Percentiles rank a stretch among this genome's conserved stretches.
Conservation (phyloP, 768 basidiomycete species). For the Amanita fuliginea region DNA sequence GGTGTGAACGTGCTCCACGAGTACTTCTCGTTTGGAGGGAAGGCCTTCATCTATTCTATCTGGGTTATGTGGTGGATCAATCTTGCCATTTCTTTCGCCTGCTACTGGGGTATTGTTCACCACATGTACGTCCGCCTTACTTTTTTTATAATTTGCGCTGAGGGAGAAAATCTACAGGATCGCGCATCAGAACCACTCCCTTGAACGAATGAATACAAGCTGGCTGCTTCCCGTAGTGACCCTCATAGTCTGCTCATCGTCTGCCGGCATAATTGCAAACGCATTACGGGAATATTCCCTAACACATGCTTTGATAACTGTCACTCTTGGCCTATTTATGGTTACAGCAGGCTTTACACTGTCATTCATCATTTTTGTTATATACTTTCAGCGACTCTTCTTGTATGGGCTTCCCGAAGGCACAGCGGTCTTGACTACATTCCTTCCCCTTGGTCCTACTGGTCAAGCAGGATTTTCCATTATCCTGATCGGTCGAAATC, state of each 20-base stretch:
- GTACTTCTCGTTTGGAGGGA: slow-evolving; percentile 36
- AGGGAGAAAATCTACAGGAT: slow-evolving; percentile 25
- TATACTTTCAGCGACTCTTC: slow-evolving; percentile 52
- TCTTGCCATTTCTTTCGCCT: slow-evolving; percentile 35
- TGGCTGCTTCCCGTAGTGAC: slow-evolving; percentile 77
- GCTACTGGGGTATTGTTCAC: slow-evolving; percentile 53
- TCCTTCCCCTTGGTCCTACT: slow-evolving; percentile 67
- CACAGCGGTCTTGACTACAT: slow-evolving; percentile 40
- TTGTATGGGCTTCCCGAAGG: slow-evolving; percentile 42
- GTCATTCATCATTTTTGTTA: slow-evolving; percentile 55
- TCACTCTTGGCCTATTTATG: slow-evolving; percentile 41
- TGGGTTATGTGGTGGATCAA: slow-evolving; percentile 64
- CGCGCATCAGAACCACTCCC: slow-evolving; percentile 41
- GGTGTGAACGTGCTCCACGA: slow-evolving; percentile 28
- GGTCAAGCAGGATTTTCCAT: slow-evolving; percentile 56
- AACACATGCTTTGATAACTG: slow-evolving; percentile 41
- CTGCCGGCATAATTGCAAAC: slow-evolving; percentile 47
- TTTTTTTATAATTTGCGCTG: background rate
- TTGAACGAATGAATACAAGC: slow-evolving; percentile 42
- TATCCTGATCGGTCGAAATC: slow-evolving; percentile 42
- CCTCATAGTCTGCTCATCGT: slow-evolving; percentile 57
- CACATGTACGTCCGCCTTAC: slow-evolving; percentile 42
- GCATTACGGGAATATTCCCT: slow-evolving; percentile 35
- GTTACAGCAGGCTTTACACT: slow-evolving; percentile 46
- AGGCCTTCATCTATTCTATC: slow-evolving; percentile 33